A percentile compares a stretch with the other conserved stretches of the same genome.
Conservation (phyloP, 306 rosid genomes). For the Carpinus fangiana region DNA sequence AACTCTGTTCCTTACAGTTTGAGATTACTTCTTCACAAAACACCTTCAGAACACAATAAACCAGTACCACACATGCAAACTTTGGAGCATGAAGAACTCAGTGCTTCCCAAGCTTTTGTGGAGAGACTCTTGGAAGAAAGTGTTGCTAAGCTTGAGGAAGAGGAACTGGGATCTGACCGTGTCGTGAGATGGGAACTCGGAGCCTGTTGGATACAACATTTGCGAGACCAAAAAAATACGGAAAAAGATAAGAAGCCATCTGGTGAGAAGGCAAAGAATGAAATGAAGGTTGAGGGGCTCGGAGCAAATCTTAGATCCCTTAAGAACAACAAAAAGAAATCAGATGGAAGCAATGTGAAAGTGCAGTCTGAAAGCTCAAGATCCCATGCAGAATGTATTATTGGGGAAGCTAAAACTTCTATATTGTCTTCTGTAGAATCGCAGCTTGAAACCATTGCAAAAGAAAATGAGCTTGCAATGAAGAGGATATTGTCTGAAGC, state of each 20-base stretch:
- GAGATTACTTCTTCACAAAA: constrained; percentile 79
- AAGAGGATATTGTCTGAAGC: constrained; percentile 62
- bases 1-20: constrained; percentile 54
- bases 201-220: constrained; percentile 99
- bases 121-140: constrained; percentile 72
- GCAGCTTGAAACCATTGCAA: constrained; percentile 51
- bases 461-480: constrained; percentile 75
- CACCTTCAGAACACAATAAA: constrained; percentile 60
- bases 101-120: constrained; percentile 54
- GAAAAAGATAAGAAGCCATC: constrained; percentile 80
- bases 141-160: constrained; percentile 74
- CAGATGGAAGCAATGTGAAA: constrained; percentile 52
- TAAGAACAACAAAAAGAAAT: constrained; percentile 70
- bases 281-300: constrained; percentile 97
- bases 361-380: constrained; percentile 47
- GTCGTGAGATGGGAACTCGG: constrained; percentile 99
- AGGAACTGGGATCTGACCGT: constrained; percentile 52
- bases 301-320: constrained; percentile 90
- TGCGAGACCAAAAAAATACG: constrained; percentile 89
- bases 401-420: constrained; percentile 53
- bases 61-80: constrained; percentile 40
- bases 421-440: constrained; percentile 45
- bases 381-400: constrained; percentile 37
- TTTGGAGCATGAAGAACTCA: constrained; percentile 59
- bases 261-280: constrained; percentile 67